phyloP scores from a whole-genome alignment of 768 basidiomycete genomes.

The Pluteus cervinus region DNA sequence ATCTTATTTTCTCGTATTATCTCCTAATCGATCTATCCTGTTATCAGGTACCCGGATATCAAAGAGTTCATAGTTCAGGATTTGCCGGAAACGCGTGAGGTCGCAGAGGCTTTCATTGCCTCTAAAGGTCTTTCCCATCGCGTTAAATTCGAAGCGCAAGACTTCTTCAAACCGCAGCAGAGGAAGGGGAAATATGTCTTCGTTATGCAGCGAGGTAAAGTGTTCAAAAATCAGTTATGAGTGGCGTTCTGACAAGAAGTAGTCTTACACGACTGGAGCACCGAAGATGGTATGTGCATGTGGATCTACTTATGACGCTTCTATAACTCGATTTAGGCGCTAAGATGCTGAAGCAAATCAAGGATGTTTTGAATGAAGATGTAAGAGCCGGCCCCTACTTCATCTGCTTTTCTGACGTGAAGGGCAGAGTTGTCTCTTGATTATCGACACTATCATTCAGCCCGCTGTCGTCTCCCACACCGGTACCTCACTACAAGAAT shows the following conservation, averaged over 20 bases:
- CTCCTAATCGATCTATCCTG: background rate
- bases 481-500: conserved; percentile 21
- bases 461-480: conserved; percentile 23
- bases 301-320: background rate
- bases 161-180: conserved; percentile 35
- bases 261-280: conserved; percentile 35
- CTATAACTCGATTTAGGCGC: conserved; percentile 16
- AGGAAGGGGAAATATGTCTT: conserved; percentile 33
- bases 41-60: conserved; percentile 28
- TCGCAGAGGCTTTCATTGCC: conserved; percentile 26
- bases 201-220: conserved; percentile 29
- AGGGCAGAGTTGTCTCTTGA: conserved; percentile 25
- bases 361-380: conserved; percentile 27
- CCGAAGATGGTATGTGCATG: conserved; percentile 19
- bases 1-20: background rate
- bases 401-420: conserved; percentile 1
- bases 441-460: conserved; percentile 31
- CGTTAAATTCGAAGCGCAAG: conserved; percentile 30
- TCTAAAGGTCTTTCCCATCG: conserved; percentile 25
- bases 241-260: no score
- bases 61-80: conserved; percentile 32
- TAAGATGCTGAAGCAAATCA: conserved; percentile 28
- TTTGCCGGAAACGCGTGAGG: conserved; percentile 27
- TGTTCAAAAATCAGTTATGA: background rate
- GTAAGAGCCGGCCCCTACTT: conserved; percentile 10